Evolutionary conservation across 1,139 yeast species (phyloP), one percentile per base, ranked within the genome.

Genomic region (Nakaseomyces kungkrabaensis): DNA sequence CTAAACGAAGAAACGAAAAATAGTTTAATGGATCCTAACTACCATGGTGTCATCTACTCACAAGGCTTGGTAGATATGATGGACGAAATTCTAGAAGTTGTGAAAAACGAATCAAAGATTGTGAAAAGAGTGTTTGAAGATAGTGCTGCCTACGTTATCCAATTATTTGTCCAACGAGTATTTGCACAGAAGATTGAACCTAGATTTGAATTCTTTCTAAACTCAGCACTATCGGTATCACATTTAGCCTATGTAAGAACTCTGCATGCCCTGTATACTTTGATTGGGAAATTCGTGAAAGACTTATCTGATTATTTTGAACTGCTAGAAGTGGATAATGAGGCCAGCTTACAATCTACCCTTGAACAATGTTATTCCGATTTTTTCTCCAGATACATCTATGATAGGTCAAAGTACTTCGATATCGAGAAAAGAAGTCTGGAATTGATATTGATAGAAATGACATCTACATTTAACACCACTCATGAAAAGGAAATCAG

Each of bases 191-290:
- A 81, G 58, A 70, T 90, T 38, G 87, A 82, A 57, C 79, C 81
- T 32, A 79, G 84, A 57, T 74, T 88, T 22, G 82, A 82, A 53
- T 70, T 78, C 1, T 70, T 85, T 43, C 69, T 90, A 44, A 80
- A 76, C 50, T 77, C 76, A 51, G 85, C 96, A 0, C 76, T 80
- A 50, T 74, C 83, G 1, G 72, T 78, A 7, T 79, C 88, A 27
- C 73, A 80, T 1, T 69, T 92, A 51, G 89, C 96, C 0, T 90
- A 85, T 63, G 81, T 89, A 6, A 76, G 97, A 59, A 75, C 85
- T 1, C 69, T 92, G 38, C 89, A 87, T 66, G 72, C 81, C 1
- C 71, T 85, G 29, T 84, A 81, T 61, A 74, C 77, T 0, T 68
- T 78, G 44, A 72, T 85, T 3, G 79, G 80, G n/a, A 78, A 76